A percentile compares a stretch with the other conserved stretches of the same genome.
Conservation (phyloP, 805 yeast species). For the Yarrowia sp. region DNA sequence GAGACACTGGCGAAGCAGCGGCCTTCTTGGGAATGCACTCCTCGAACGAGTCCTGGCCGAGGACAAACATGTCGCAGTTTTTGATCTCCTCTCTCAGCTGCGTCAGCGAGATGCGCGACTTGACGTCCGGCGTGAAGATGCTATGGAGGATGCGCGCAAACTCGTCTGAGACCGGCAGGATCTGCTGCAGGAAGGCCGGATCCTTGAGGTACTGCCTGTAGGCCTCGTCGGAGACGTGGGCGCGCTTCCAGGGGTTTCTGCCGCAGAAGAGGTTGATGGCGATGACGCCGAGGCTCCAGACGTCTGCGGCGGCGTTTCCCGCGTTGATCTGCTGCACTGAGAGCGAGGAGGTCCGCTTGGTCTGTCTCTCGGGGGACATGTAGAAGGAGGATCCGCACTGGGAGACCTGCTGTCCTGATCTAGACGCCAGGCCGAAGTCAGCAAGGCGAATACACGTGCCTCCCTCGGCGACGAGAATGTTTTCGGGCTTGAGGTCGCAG, state of each 20-base stretch:
- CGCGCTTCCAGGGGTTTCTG: constrained; percentile 88
- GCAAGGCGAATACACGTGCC: constrained; percentile 59
- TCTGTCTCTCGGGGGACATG: constrained; percentile 76
- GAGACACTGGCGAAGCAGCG: not conserved
- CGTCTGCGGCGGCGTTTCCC: constrained; percentile 48
- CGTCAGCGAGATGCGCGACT: constrained; percentile 1
- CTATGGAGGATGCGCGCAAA: constrained; percentile 42
- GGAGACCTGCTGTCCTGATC: constrained; percentile 46
- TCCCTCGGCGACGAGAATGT: constrained; percentile 61
- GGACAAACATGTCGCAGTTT: not conserved
- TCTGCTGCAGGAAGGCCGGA: constrained; percentile 54
- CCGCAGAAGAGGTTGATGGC: constrained; percentile 76
- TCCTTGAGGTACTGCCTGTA: constrained; percentile 62
- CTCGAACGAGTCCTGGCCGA: not conserved
- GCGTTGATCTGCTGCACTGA: constrained; percentile 8
- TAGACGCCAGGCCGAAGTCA: constrained; percentile 85
- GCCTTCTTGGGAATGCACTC: not conserved
- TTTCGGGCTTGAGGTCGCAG: constrained; percentile 92
- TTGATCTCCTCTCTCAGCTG: constrained; percentile 28
- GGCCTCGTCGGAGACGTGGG: constrained; percentile 60
- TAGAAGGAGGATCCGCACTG: constrained; percentile 78
- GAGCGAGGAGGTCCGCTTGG: not conserved
- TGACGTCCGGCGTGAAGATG: constrained; percentile 6
- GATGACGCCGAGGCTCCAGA: constrained; percentile 84
- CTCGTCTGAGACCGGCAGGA: constrained; percentile 69